These are phyloP conservation scores for Penicillium odoratum DNA, from an alignment of 495 filamentous ascomycete species.

Conservation along the genomic window DNA sequence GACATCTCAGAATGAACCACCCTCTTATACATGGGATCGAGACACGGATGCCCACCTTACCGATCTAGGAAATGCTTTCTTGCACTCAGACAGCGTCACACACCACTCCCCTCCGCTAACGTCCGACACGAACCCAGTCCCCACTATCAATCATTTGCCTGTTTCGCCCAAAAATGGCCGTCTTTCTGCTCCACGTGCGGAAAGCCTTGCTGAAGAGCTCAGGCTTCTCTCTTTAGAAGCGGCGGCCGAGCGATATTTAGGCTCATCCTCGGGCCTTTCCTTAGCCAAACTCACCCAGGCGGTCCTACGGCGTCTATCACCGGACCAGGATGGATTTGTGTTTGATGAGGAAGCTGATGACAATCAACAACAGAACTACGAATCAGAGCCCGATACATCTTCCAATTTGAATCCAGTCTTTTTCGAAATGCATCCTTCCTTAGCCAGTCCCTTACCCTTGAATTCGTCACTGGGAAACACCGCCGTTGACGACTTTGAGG, in stretches of 20 bases:
- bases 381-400: slow-evolving; percentile 11
- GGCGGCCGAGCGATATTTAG: slow-evolving; percentile 40
- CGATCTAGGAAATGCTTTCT: background rate
- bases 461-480: slow-evolving; percentile 20
- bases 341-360: slow-evolving; percentile 28
- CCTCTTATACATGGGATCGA: slow-evolving; percentile 8
- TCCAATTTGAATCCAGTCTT: slow-evolving; percentile 16
- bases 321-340: slow-evolving; percentile 43
- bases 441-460: slow-evolving; percentile 21
- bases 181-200: slow-evolving; percentile 10
- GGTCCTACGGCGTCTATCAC: slow-evolving; percentile 46
- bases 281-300: slow-evolving; percentile 41
- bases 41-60: slow-evolving; percentile 4
- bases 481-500: slow-evolving; percentile 18
- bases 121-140: background rate
- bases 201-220: slow-evolving; percentile 32
- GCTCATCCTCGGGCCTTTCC: slow-evolving; percentile 37
- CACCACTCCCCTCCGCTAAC: slow-evolving; percentile 5
- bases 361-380: slow-evolving; percentile 12
- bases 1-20: slow-evolving; percentile 12
- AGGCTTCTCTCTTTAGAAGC: slow-evolving; percentile 38
- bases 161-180: background rate
- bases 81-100: slow-evolving; percentile 1
- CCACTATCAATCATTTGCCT: slow-evolving; percentile 4
- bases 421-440: slow-evolving; percentile 18